phyloP scores from a whole-genome alignment of 805 yeast species.

The Candida koratica region DNA sequence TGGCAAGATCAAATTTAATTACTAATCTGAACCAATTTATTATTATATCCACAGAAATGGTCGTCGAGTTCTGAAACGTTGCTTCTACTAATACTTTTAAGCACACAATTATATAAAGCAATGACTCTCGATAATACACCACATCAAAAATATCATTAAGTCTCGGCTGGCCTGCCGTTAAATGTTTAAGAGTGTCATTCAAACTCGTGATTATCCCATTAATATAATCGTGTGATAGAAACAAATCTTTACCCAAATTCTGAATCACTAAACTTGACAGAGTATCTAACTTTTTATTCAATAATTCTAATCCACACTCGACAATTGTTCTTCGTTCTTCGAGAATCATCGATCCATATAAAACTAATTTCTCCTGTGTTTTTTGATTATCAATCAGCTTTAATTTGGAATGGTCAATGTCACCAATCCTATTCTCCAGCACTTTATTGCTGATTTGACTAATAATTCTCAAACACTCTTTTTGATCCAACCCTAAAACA shows the following conservation, averaged over 20 bases:
- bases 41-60: constrained; percentile 24
- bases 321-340: constrained; percentile 51
- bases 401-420: constrained; percentile 22
- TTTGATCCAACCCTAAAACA: constrained; percentile 34
- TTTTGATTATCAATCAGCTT: constrained; percentile 33
- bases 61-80: constrained; percentile 33
- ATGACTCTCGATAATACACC: constrained; percentile 26
- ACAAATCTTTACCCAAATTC: constrained; percentile 38
- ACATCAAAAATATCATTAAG: constrained; percentile 18
- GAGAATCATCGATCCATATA: constrained; percentile 40
- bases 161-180: constrained; percentile 2
- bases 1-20: constrained; percentile 22
- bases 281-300: constrained; percentile 36
- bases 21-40: constrained; percentile 48
- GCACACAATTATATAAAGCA: constrained; percentile 30
- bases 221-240: constrained; percentile 29
- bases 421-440: constrained; percentile 28
- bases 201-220: constrained; percentile 19
- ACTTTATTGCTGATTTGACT: constrained; percentile 35
- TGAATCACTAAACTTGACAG: constrained; percentile 28
- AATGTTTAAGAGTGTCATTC: constrained; percentile 7
- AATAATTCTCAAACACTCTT: constrained; percentile 49
- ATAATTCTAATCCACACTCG: constrained; percentile 43
- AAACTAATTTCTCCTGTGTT: constrained; percentile 24
- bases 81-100: constrained; percentile 39